These are phyloP conservation scores for Cryptosporidium ubiquitum DNA, from an alignment of 169 alveolate species.

Conservation along the genomic window DNA sequence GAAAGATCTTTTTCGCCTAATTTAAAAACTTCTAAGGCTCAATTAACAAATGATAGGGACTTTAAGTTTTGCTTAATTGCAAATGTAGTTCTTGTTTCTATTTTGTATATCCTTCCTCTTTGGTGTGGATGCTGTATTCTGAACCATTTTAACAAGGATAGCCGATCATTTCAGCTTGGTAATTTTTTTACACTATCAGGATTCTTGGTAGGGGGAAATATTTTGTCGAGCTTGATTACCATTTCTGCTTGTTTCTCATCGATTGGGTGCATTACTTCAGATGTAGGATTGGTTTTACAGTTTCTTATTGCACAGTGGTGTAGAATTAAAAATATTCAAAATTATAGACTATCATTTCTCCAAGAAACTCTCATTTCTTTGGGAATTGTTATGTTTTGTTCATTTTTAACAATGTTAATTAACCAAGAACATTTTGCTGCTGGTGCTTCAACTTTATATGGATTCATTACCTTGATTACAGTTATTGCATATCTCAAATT, in stretches of 20 bases:
- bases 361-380: slow-evolving; percentile 34
- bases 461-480: slow-evolving; percentile 40
- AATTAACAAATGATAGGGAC: slow-evolving; percentile 4
- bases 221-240: slow-evolving; percentile 28
- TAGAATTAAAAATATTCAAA: slow-evolving; percentile 8
- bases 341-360: not conserved
- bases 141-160: slow-evolving; percentile 43
- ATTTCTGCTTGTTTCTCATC: slow-evolving; percentile 65
- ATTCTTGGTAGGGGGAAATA: slow-evolving; percentile 50
- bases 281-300: slow-evolving; percentile 30
- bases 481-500: slow-evolving; percentile 45
- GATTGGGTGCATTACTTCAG: slow-evolving; percentile 62
- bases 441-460: slow-evolving; percentile 56
- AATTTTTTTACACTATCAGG: slow-evolving; percentile 60
- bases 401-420: slow-evolving; percentile 16
- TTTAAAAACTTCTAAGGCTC: not conserved
- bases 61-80: slow-evolving; percentile 9
- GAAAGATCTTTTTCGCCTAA: slow-evolving; percentile 23
- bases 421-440: slow-evolving; percentile 57
- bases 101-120: slow-evolving; percentile 35
- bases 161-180: slow-evolving; percentile 31
- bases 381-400: slow-evolving; percentile 29
- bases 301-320: slow-evolving; percentile 39
- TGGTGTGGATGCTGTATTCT: slow-evolving; percentile 72
- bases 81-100: slow-evolving; percentile 29